A percentile compares a stretch with the other conserved stretches of the same genome.
These are phyloP conservation scores for Wickerhamomyces alni DNA, from an alignment of 805 yeast genomes.

Conservation along the genomic window DNA sequence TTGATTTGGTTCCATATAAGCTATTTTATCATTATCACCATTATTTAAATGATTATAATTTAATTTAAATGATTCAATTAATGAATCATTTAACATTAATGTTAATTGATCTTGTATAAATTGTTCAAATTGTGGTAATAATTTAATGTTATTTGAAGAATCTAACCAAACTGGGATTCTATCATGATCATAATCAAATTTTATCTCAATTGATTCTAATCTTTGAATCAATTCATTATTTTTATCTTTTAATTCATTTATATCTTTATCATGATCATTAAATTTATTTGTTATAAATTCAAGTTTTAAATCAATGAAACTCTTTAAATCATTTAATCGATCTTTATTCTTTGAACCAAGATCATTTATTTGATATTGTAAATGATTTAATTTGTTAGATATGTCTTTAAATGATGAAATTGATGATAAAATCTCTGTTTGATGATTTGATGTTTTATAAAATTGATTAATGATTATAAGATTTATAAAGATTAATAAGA, in stretches of 20 bases:
- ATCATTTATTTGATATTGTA: constrained; percentile 23
- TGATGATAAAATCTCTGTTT: neutral
- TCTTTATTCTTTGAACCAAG: constrained; percentile 14
- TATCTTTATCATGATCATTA: constrained; percentile 6
- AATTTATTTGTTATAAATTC: constrained; percentile 11
- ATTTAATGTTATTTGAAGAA: constrained; percentile 10
- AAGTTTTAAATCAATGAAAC: constrained; percentile 15
- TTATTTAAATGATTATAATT: constrained; percentile 14
- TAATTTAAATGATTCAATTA: constrained; percentile 7
- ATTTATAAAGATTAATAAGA: constrained; percentile 1
- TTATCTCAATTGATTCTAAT: constrained; percentile 8
- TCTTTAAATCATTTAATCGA: constrained; percentile 14
- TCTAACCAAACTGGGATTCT: constrained; percentile 18
- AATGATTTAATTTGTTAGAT: constrained; percentile 13
- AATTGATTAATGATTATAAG: constrained; percentile 1
- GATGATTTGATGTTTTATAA: constrained; percentile 5
- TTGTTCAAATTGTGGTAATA: constrained; percentile 19
- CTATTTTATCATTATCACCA: constrained; percentile 11
- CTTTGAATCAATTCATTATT: constrained; percentile 4
- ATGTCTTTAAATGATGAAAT: constrained; percentile 15
- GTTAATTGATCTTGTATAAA: constrained; percentile 11
- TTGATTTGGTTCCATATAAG: constrained; percentile 18
- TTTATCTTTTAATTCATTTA: constrained; percentile 2
- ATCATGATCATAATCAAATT: constrained; percentile 1
- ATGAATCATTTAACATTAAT: constrained; percentile 2